Evolutionary conservation across 371 early-diverging fungal genomes (phyloP).

Genomic region (Mucor piriformis): DNA sequence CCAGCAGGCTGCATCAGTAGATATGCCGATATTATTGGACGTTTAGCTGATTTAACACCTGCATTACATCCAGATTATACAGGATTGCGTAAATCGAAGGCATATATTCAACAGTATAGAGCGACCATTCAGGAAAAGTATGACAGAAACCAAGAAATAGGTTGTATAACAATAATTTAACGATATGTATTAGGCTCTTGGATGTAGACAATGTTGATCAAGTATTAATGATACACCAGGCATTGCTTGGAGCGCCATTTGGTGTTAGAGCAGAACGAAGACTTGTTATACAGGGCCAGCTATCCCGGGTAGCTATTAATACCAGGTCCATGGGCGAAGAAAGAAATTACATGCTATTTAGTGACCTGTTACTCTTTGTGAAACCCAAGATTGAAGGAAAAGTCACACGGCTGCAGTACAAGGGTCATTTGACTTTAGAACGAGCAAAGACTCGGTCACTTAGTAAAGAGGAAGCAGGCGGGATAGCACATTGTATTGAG

Average conservation of each 20-base stretch:
- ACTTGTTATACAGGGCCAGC: slow-evolving; percentile 36
- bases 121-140: slow-evolving; percentile 38
- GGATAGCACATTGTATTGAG: slow-evolving; percentile 42
- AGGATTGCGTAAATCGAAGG: slow-evolving; percentile 35
- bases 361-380: slow-evolving; percentile 43
- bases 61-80: slow-evolving; percentile 46
- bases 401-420: slow-evolving; percentile 39
- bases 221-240: slow-evolving; percentile 47
- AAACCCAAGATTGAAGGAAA: slow-evolving; percentile 31
- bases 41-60: slow-evolving; percentile 34
- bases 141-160: not conserved
- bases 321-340: slow-evolving; percentile 40
- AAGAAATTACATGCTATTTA: slow-evolving; percentile 44
- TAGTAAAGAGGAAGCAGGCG: slow-evolving; percentile 41
- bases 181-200: slow-evolving; percentile 22
- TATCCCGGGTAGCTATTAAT: slow-evolving; percentile 29
- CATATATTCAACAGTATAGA: slow-evolving; percentile 29
- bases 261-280: slow-evolving; percentile 43
- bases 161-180: not conserved
- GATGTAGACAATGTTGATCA: slow-evolving; percentile 50
- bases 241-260: slow-evolving; percentile 39
- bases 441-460: slow-evolving; percentile 37
- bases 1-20: slow-evolving; percentile 45
- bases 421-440: slow-evolving; percentile 42
- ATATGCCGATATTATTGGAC: slow-evolving; percentile 36